These are phyloP conservation scores for Rhazya stricta DNA, from an alignment of 257 asterid genomes.

Conservation along the genomic window DNA sequence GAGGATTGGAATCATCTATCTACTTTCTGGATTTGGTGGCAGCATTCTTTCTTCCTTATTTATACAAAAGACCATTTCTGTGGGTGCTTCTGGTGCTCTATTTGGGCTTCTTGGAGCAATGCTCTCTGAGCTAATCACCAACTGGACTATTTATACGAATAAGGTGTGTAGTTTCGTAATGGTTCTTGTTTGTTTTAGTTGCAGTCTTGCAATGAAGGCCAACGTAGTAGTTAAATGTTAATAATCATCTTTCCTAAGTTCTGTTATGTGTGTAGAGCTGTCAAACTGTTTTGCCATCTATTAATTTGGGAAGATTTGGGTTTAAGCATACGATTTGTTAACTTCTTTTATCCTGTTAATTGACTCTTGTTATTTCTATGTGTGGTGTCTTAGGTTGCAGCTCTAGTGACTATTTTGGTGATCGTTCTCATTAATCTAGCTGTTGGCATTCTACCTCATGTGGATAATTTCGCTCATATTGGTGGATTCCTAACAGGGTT, in stretches of 20 bases:
- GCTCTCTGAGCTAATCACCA: constrained; percentile 84
- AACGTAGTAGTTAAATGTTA: not conserved
- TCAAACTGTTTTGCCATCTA: not conserved
- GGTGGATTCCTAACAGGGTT: constrained; percentile 89
- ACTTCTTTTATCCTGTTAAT: not conserved
- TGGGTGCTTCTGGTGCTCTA: constrained; percentile 97
- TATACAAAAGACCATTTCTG: constrained; percentile 52
- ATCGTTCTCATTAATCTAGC: constrained; percentile 61
- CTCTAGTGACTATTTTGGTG: constrained; percentile 61
- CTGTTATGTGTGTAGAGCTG: not conserved
- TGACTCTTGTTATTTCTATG: not conserved
- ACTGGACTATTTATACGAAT: constrained; percentile 83
- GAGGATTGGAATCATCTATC: constrained; percentile 59
- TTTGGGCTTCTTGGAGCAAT: constrained; percentile 96
- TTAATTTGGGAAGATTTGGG: not conserved
- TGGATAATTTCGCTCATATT: constrained; percentile 80
- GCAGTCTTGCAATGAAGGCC: not conserved
- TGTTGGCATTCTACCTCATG: constrained; percentile 79
- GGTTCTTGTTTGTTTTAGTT: not conserved
- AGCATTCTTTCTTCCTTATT: constrained; percentile 67
- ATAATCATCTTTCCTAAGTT: not conserved
- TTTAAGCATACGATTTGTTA: not conserved
- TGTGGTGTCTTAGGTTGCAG: constrained; percentile 51
- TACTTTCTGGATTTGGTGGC: constrained; percentile 83
- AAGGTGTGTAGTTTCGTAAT: constrained; percentile 39